Evolutionary conservation across 495 filamentous ascomycete species (phyloP), one percentile per base, ranked within the genome.

Genomic region (Hypoxylon fuscum): DNA sequence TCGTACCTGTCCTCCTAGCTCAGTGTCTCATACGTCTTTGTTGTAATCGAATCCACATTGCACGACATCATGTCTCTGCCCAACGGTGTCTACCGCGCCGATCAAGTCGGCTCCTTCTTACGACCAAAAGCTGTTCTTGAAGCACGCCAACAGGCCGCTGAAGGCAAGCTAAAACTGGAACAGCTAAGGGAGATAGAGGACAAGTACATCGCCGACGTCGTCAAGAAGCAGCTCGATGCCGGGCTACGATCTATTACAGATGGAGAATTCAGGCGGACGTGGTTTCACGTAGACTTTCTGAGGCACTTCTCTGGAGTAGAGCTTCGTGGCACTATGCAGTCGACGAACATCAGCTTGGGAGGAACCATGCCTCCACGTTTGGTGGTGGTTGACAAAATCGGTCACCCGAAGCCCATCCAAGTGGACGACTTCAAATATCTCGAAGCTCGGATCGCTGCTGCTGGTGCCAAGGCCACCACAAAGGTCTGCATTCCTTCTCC

Each of bases 161-260:
- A 79, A 43, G 73, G 74, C 21, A 75, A 81, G 46, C 58, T 82
- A 27, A 73, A 72, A 48, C 71, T 68, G 5, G 74, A 73, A 15
- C 72, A 77, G 48, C 72, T 81, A 14, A 77, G 76, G 50, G 62
- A 71, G 66, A 42, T 88, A 42, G 88, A 92, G 68, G 84, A 91
- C 72, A 79, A 84, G 68, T 83, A 88, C 65, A 84, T 92, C 62
- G 80, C 85, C 47, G 76, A 80, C 2, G 82, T 88, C 20, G 85
- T 87, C 23, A 69, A 82, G 54, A 76, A 76, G 27, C 87, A 90
- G 73, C 72, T 85, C 59, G 75, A 83, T 57, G 79, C 83, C 20
- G 88, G 89, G 46, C 85, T 89, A 69, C 79, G 78, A 47, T 79
- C 81, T 37, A 77, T 90, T 44, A 86, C 87, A 11, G 88, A 91